Evolutionary conservation across 1,139 yeast species (phyloP).

Genomic region (Geotrichum candidum): DNA sequence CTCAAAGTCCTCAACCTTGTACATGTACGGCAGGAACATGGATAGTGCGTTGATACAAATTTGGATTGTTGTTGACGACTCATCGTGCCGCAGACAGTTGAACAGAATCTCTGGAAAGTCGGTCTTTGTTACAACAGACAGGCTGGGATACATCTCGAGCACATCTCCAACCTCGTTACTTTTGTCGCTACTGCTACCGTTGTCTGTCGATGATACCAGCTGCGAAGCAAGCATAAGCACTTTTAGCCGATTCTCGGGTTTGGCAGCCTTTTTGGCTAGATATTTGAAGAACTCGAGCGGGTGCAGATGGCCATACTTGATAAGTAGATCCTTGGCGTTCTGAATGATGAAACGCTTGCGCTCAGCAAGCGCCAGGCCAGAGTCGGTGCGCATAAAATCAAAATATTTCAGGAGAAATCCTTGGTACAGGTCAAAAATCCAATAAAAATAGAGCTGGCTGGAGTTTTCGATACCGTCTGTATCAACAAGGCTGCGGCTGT

Average conservation of each 20-base stretch:
- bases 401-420: slow-evolving; percentile 8
- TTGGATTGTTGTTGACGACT: slow-evolving; percentile 40
- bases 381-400: slow-evolving; percentile 12
- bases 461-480: slow-evolving; percentile 24
- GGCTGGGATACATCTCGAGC: background rate
- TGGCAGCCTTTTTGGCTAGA: slow-evolving; percentile 2
- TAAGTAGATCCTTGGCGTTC: slow-evolving; percentile 41
- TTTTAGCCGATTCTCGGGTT: slow-evolving; percentile 10
- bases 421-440: slow-evolving; percentile 21
- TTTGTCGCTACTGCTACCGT: background rate
- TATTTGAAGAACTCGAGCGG: background rate
- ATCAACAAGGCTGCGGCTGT: slow-evolving; percentile 18
- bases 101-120: slow-evolving; percentile 29
- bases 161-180: background rate
- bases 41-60: slow-evolving; percentile 43
- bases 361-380: slow-evolving; percentile 14
- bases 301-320: slow-evolving; percentile 35
- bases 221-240: slow-evolving; percentile 11
- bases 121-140: slow-evolving; percentile 2
- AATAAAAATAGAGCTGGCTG: slow-evolving; percentile 14
- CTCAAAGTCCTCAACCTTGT: slow-evolving; percentile 19
- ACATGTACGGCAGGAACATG: slow-evolving; percentile 53
- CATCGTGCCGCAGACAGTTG: slow-evolving; percentile 43
- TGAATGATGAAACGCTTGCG: slow-evolving; percentile 44
- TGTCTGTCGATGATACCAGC: slow-evolving; percentile 1